phyloP scores from a whole-genome alignment of 306 rosid genomes.

The Urtica urens region DNA sequence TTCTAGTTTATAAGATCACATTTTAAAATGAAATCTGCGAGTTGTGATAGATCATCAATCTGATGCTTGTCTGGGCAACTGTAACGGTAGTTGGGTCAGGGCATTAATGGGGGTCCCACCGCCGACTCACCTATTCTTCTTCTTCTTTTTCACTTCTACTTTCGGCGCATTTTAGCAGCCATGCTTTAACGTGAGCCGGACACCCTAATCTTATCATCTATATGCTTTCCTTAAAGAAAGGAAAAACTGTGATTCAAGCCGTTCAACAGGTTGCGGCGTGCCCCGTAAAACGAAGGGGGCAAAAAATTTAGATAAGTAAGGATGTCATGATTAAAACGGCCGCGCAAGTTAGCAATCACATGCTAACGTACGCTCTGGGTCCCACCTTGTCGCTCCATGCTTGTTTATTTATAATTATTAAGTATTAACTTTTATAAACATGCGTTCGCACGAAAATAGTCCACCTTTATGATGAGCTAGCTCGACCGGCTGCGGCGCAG shows the following conservation, averaged over 20 bases:
- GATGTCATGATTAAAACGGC: neutral
- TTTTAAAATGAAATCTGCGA: constrained; percentile 3
- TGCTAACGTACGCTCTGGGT: constrained; percentile 10
- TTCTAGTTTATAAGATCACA: too few relatives aligned
- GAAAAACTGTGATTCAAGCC: neutral
- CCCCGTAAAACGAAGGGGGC: too few relatives aligned
- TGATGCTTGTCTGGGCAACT: constrained; percentile 11
- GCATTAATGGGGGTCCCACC: constrained; percentile 15
- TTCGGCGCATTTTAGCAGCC: constrained; percentile 8
- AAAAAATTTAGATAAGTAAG: too few relatives aligned
- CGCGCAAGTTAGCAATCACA: constrained; percentile 12
- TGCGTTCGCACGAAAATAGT: too few relatives aligned
- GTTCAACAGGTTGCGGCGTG: constrained; percentile 10
- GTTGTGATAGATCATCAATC: neutral
- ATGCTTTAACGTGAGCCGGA: neutral
- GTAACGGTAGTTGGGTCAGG: constrained; percentile 7
- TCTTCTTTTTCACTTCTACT: too few relatives aligned
- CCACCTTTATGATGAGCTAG: too few relatives aligned
- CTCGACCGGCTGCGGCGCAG: too few relatives aligned
- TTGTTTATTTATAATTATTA: too few relatives aligned
- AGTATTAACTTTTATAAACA: too few relatives aligned
- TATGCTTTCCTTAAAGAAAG: neutral
- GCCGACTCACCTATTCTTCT: neutral
- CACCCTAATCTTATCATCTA: neutral
- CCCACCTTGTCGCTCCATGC: too few relatives aligned